These are phyloP conservation scores for Paramarasmius palmivorus DNA, from an alignment of 1,284 basidiomycete genomes.

Conservation along the genomic window DNA sequence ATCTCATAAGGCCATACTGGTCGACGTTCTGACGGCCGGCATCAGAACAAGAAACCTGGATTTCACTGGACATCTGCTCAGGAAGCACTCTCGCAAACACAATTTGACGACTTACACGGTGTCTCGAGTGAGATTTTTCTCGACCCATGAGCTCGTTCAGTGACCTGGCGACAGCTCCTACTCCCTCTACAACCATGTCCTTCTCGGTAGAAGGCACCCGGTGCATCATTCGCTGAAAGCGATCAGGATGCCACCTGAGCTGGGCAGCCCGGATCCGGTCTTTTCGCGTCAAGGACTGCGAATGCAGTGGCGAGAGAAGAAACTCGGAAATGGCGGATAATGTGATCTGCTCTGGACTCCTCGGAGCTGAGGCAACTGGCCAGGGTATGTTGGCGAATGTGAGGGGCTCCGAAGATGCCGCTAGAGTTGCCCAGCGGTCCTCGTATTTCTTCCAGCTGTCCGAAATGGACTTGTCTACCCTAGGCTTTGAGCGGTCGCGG, in stretches of 20 bases:
- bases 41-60: background rate
- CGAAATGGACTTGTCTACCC: slow-evolving; percentile 38
- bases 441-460: slow-evolving; percentile 66
- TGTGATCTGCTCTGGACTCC: slow-evolving; percentile 48
- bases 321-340: slow-evolving; percentile 51
- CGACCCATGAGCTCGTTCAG: slow-evolving; percentile 66
- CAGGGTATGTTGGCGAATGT: slow-evolving; percentile 69
- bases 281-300: slow-evolving; percentile 53
- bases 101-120: slow-evolving; percentile 23
- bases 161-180: slow-evolving; percentile 67
- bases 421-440: slow-evolving; percentile 53
- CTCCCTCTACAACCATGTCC: slow-evolving; percentile 59
- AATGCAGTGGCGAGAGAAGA: slow-evolving; percentile 61
- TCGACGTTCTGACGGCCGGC: background rate
- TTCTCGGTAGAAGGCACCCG: slow-evolving; percentile 57
- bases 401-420: slow-evolving; percentile 42
- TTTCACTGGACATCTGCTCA: background rate
- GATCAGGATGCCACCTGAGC: slow-evolving; percentile 77
- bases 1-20: too few relatives aligned
- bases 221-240: slow-evolving; percentile 58
- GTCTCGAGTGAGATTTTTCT: slow-evolving; percentile 33
- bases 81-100: background rate
- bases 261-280: slow-evolving; percentile 65
- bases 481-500: slow-evolving; percentile 35
- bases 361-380: slow-evolving; percentile 49